Evolutionary conservation across 768 basidiomycete genomes (phyloP).

Genomic region (Epithele typhae): DNA sequence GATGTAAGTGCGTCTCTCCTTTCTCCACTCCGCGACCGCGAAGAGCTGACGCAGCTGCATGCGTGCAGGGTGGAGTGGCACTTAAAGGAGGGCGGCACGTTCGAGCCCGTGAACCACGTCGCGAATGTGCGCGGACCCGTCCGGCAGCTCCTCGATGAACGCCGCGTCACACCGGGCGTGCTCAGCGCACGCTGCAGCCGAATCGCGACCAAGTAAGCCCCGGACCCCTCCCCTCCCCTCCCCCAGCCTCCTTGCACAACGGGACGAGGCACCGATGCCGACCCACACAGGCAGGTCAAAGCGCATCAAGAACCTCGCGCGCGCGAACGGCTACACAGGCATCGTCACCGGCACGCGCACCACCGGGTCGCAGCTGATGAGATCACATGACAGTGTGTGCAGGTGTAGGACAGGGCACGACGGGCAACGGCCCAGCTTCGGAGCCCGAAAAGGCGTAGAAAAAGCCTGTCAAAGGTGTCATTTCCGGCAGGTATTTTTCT

Average conservation of each 20-base stretch:
- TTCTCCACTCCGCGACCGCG: no score
- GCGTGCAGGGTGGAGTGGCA: slow-evolving; percentile 96
- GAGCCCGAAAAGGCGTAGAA: no score
- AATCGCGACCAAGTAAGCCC: slow-evolving; percentile 85
- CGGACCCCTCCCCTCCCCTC: neutral
- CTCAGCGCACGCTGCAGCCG: slow-evolving; percentile 95
- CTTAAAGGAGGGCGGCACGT: slow-evolving; percentile 74
- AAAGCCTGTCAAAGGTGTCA: no score
- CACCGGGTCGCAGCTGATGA: no score
- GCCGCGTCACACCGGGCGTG: slow-evolving; percentile 88
- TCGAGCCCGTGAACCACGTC: slow-evolving; percentile 78
- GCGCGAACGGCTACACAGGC: slow-evolving; percentile 75
- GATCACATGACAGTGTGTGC: no score
- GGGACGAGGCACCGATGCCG: slow-evolving; percentile 7
- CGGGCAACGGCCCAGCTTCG: no score
- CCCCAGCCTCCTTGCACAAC: neutral
- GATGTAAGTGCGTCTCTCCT: no score
- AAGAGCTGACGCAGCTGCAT: no score
- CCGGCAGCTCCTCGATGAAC: slow-evolving; percentile 82
- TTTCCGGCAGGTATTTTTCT: no score
- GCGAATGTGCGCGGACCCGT: slow-evolving; percentile 92
- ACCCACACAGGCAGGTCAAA: slow-evolving; percentile 57
- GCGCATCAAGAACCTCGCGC: slow-evolving; percentile 72
- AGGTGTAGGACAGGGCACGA: no score
- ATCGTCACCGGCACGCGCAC: slow-evolving; percentile 92